Evolutionary conservation across 2,329 filamentous ascomycete species (phyloP), one percentile per base, ranked within the genome.

Genomic region (Trichophyton simii): DNA sequence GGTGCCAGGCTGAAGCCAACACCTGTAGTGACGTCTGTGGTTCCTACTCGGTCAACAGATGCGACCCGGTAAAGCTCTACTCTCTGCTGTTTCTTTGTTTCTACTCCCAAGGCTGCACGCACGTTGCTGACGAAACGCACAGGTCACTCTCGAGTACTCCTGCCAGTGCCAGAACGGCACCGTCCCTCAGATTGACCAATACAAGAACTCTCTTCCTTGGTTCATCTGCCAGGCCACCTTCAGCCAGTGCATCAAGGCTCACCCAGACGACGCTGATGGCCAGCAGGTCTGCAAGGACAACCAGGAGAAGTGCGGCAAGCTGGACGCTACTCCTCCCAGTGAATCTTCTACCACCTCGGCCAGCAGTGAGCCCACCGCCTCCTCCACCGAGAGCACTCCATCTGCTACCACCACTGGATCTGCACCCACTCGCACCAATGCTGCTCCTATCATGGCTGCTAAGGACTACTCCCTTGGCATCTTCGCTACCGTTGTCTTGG

Each of bases 21-120:
- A 79, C 78, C 52, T 87, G 85, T 75, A 82, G 81, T 15, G 70
- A 78, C 62, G 77, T 87, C 65, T 87, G 85, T 73, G 77, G 77
- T 64, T 68, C 71, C 65, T 73, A 77, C 66, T 72, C 69, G 64
- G 67, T 69, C 65, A 86, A 86, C 75, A 72, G 68, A 57, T 87
- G 85, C 71, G 77, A 83, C 64, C 52, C 73, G 41, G 84, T 87
- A 79, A 31, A 70, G 82, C 73, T 57, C 58, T 31, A 15, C 34
- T 60, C n/a, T 5, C 28, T 28, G 9, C 13, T 52, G 22, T 20
- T 38, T 38, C 34, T 38, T 22, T 52, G n/a, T 44, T 44, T 44
- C n/a, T 44, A 20, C n/a, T 9, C 44, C 48, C 13, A 22, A 11
- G 2, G 3, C 7, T 9, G 44, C 9, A 48, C 22, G 34, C 73